A percentile compares a stretch with the other conserved stretches of the same genome.
phyloP scores from a whole-genome alignment of 495 filamentous ascomycete species.

The Penicillium alfredii region DNA sequence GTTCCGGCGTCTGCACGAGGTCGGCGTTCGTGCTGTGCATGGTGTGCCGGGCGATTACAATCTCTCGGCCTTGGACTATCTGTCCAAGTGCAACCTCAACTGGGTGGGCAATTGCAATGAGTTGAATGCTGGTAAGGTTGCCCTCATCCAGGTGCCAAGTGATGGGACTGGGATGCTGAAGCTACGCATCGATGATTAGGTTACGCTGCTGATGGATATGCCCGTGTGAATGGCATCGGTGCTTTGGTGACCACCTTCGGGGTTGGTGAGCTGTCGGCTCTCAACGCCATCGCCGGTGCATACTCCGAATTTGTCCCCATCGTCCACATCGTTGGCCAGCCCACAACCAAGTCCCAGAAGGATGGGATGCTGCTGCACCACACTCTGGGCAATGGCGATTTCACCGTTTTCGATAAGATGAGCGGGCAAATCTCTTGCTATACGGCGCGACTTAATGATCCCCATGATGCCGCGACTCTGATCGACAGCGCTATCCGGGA shows the following conservation, averaged over 20 bases:
- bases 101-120: constrained; percentile 72
- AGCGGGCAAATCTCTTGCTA: constrained; percentile 63
- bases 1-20: constrained; percentile 55
- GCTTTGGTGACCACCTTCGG: constrained; percentile 65
- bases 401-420: constrained; percentile 81
- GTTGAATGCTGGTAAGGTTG: constrained; percentile 54
- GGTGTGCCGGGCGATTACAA: constrained; percentile 60
- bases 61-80: constrained; percentile 55
- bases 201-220: constrained; percentile 70
- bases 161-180: background rate
- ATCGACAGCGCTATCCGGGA: constrained; percentile 78
- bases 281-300: constrained; percentile 63
- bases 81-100: constrained; percentile 49
- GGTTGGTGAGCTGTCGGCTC: constrained; percentile 61
- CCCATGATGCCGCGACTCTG: constrained; percentile 59
- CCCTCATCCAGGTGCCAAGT: background rate
- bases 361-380: constrained; percentile 75
- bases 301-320: constrained; percentile 58
- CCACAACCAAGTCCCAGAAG: constrained; percentile 43
- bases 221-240: constrained; percentile 59
- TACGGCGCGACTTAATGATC: constrained; percentile 61
- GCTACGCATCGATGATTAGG: constrained; percentile 29
- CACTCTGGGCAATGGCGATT: constrained; percentile 88
- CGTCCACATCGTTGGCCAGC: constrained; percentile 61
- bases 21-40: constrained; percentile 56